Evolutionary conservation across 805 yeast genomes (phyloP).

Genomic region (Suhomyces sp.): DNA sequence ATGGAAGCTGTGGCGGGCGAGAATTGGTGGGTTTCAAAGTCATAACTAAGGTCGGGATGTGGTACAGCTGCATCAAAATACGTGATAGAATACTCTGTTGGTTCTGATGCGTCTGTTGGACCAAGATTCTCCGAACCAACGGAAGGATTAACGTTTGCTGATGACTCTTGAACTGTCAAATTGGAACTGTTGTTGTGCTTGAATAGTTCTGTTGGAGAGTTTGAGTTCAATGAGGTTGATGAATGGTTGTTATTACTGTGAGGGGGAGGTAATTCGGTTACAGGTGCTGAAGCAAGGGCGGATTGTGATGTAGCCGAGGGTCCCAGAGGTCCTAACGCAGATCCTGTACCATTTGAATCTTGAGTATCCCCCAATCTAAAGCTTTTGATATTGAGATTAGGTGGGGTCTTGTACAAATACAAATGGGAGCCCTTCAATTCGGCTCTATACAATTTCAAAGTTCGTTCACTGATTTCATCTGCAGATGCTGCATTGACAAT

Average conservation of each 20-base stretch:
- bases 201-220: slow-evolving; percentile 13
- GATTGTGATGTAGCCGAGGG: neutral
- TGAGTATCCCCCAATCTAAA: slow-evolving; percentile 20
- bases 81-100: slow-evolving; percentile 17
- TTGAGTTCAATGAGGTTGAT: neutral
- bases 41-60: slow-evolving; percentile 43
- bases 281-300: neutral
- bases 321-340: neutral
- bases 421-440: slow-evolving; percentile 69
- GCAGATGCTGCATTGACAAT: slow-evolving; percentile 32
- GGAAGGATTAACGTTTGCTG: slow-evolving; percentile 3
- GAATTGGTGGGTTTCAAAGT: slow-evolving; percentile 39
- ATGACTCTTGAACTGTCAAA: slow-evolving; percentile 10
- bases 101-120: neutral
- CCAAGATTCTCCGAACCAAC: neutral
- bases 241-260: neutral
- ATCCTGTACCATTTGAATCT: slow-evolving; percentile 1
- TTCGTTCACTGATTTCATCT: slow-evolving; percentile 32
- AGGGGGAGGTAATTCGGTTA: neutral
- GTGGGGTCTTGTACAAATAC: slow-evolving; percentile 57
- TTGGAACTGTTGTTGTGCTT: slow-evolving; percentile 16
- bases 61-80: slow-evolving; percentile 25
- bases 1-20: slow-evolving; percentile 8
- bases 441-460: slow-evolving; percentile 53
- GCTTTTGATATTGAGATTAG: slow-evolving; percentile 39